phyloP scores from a whole-genome alignment of 106 monocot species.

The Allium cepa region DNA sequence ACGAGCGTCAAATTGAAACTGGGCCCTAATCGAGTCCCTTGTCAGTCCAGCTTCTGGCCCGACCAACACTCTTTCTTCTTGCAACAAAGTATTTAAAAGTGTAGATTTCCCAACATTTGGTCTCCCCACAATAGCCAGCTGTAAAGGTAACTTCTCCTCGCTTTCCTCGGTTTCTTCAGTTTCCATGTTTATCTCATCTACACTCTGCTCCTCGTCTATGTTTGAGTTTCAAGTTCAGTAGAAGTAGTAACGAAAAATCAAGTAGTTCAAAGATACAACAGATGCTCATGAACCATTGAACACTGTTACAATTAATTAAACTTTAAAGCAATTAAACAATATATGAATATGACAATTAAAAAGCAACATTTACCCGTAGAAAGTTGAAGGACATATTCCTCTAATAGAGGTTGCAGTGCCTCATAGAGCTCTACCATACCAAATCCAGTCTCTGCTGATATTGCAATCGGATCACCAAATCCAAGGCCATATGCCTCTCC shows the following conservation, averaged over 20 bases:
- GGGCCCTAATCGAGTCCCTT: slow-evolving; percentile 89
- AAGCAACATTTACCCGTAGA: slow-evolving; percentile 31
- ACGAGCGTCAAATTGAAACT: slow-evolving; percentile 81
- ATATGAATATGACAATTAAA: background rate
- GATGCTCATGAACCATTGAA: background rate
- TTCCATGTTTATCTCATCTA: slow-evolving; percentile 30
- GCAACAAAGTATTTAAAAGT: slow-evolving; percentile 70
- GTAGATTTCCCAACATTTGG: slow-evolving; percentile 99
- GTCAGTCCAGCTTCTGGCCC: slow-evolving; percentile 95
- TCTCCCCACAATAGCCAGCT: slow-evolving; percentile 94
- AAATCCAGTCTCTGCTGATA: slow-evolving; percentile 93
- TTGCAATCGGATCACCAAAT: slow-evolving; percentile 97
- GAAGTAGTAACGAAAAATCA: too few species aligned
- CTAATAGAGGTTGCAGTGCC: slow-evolving; percentile 68
- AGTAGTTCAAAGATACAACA: slow-evolving; percentile 9
- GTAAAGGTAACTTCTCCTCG: slow-evolving; percentile 56
- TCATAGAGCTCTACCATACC: slow-evolving; percentile 97
- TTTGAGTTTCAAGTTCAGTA: too few species aligned
- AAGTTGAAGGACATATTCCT: slow-evolving; percentile 57
- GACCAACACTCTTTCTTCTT: slow-evolving; percentile 91
- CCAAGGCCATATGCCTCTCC: slow-evolving; percentile 85
- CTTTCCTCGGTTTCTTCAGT: background rate
- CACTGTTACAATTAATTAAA: background rate
- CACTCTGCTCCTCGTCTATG: slow-evolving; percentile 15
- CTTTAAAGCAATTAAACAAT: background rate